phyloP scores from a whole-genome alignment of 257 asterid species.

The Vinca minor region DNA sequence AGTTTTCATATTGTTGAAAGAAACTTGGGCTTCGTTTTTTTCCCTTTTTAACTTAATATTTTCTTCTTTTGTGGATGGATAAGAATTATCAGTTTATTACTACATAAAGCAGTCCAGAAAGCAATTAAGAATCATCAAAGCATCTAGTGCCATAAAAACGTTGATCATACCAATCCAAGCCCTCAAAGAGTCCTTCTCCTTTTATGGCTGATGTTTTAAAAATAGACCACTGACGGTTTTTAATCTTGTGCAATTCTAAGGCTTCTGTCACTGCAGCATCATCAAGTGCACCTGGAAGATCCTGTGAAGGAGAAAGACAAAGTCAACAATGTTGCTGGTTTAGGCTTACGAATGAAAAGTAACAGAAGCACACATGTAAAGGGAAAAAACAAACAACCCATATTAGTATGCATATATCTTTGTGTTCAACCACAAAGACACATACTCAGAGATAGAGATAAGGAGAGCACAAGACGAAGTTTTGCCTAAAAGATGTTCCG shows the following conservation, averaged over 20 bases:
- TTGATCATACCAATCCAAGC: conserved; percentile 67
- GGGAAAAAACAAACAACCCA: background rate
- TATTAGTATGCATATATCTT: background rate
- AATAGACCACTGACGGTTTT: conserved; percentile 88
- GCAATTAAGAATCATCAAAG: background rate
- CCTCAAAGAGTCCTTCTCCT: conserved; percentile 96
- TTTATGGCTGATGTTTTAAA: conserved; percentile 89
- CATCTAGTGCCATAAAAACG: background rate
- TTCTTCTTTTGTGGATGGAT: background rate
- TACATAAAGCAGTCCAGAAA: background rate
- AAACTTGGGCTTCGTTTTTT: background rate
- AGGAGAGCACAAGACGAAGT: background rate
- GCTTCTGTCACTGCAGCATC: conserved; percentile 88
- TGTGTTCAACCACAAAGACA: background rate
- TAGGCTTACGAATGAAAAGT: background rate
- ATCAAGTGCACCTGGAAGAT: conserved; percentile 97
- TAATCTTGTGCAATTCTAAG: conserved; percentile 83
- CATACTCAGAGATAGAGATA: background rate
- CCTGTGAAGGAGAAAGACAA: conserved; percentile 30
- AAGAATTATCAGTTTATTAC: background rate
- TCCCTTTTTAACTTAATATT: too few species aligned
- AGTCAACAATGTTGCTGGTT: background rate
- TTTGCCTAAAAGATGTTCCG: too few species aligned
- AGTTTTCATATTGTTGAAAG: background rate
- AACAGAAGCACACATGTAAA: background rate